Percentiles rank a stretch among this genome's conserved stretches.
Evolutionary conservation across 1,284 basidiomycete species (phyloP).

Genomic region (Papiliotrema laurentii): DNA sequence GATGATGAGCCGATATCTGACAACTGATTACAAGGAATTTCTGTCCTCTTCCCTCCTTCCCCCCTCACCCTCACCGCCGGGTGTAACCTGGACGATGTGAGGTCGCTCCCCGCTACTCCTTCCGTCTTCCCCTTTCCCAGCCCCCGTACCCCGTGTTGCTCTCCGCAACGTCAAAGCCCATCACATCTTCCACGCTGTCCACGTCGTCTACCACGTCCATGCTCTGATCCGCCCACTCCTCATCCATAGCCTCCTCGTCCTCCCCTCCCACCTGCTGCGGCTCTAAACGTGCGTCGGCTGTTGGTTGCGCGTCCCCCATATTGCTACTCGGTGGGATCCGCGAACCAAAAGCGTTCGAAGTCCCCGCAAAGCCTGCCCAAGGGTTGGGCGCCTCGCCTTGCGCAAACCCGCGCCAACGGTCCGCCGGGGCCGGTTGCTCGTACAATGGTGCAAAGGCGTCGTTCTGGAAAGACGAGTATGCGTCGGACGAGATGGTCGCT

Average conservation of each 20-base stretch:
- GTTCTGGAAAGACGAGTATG: conserved; percentile 7
- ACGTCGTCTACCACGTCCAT: conserved; percentile 9
- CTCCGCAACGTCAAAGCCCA: background rate
- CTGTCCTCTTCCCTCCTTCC: too few relatives aligned
- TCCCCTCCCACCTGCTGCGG: background rate
- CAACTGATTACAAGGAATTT: too few relatives aligned
- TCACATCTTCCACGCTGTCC: background rate
- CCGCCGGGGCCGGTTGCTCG: background rate
- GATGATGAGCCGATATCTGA: too few relatives aligned
- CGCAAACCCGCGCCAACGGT: conserved; percentile 2
- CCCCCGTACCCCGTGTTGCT: background rate
- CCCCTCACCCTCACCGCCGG: too few relatives aligned
- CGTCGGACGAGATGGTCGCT: background rate
- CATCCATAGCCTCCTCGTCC: conserved; percentile 11
- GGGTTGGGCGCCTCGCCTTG: conserved; percentile 2
- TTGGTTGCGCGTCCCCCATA: too few relatives aligned
- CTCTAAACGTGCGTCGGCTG: background rate
- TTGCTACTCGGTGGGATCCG: too few relatives aligned
- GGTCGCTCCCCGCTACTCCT: too few relatives aligned
- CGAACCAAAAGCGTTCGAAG: conserved; percentile 2
- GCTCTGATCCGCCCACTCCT: conserved; percentile 4
- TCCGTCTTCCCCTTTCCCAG: conserved; percentile 3
- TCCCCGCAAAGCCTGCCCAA: conserved; percentile 3
- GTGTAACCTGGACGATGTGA: too few relatives aligned
- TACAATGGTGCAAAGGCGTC: conserved; percentile 18